Conservation (phyloP, 768 basidiomycete species). For the Inosperma sp. region DNA sequence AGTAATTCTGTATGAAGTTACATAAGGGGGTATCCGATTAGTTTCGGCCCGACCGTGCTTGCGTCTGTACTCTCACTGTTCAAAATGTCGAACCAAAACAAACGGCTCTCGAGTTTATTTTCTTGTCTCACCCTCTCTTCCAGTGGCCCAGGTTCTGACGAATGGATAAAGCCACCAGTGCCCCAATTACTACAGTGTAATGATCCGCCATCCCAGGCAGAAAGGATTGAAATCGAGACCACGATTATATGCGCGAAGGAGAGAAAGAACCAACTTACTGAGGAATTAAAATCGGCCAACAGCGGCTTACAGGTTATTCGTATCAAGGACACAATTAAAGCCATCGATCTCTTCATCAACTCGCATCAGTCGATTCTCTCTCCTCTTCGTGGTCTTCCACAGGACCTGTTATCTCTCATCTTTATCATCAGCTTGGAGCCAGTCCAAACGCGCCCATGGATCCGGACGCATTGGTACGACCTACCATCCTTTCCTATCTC, state of each 20-base stretch:
- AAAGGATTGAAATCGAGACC: background rate
- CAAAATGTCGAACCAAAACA: too few relatives aligned
- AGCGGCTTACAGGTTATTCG: background rate
- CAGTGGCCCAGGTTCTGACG: too few relatives aligned
- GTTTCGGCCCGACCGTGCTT: too few relatives aligned
- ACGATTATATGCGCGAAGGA: background rate
- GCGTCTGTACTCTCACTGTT: too few relatives aligned
- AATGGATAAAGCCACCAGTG: too few relatives aligned
- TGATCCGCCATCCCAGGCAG: background rate
- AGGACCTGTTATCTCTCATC: background rate
- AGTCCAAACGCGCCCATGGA: background rate
- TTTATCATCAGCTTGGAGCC: background rate
- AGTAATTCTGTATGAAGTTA: too few relatives aligned
- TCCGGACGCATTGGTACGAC: background rate
- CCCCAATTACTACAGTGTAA: background rate
- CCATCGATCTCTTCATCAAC: background rate
- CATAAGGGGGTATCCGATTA: too few relatives aligned
- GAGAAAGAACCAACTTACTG: background rate
- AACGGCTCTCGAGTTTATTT: too few relatives aligned
- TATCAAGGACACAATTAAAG: background rate
- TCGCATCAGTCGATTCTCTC: background rate
- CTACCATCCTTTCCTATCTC: background rate
- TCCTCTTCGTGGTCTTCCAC: background rate
- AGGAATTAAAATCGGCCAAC: background rate
- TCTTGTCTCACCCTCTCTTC: too few relatives aligned